Evolutionary conservation across 495 filamentous ascomycete species (phyloP).

Genomic region (Daldinia grandis): DNA sequence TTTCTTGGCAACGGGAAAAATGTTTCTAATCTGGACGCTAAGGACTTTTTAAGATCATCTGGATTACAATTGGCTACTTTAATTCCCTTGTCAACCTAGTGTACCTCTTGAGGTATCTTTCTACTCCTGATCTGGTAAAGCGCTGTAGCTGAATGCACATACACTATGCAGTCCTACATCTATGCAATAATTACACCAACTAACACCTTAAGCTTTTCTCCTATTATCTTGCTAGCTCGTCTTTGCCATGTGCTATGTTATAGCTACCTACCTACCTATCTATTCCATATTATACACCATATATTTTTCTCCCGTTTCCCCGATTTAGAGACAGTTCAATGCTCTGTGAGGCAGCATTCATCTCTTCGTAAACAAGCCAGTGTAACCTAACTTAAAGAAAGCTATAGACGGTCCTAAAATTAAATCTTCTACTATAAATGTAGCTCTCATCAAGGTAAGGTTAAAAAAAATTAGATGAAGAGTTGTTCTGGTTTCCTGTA

Average conservation of each 20-base stretch:
- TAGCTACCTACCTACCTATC: neutral
- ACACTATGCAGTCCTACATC: neutral
- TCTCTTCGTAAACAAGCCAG: too few species aligned
- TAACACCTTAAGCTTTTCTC: neutral
- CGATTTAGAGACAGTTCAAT: too few species aligned
- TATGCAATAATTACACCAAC: neutral
- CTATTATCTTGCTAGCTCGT: neutral
- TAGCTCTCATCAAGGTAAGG: too few species aligned
- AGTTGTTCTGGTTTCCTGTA: too few species aligned
- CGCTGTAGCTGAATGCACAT: neutral
- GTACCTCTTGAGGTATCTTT: neutral
- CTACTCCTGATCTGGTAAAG: neutral
- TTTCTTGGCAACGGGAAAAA: conserved; percentile 31
- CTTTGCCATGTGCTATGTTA: neutral
- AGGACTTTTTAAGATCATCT: conserved; percentile 29
- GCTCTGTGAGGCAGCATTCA: too few species aligned
- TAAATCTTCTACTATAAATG: too few species aligned
- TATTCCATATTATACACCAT: too few species aligned
- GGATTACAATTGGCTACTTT: conserved; percentile 25
- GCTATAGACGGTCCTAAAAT: too few species aligned
- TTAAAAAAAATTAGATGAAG: too few species aligned
- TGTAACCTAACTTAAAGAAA: too few species aligned
- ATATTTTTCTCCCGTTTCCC: too few species aligned
- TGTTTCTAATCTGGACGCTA: conserved; percentile 30
- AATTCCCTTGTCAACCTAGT: conserved; percentile 1